A percentile compares a stretch with the other conserved stretches of the same genome.
These are phyloP conservation scores for Salisapilia sapeloensis DNA, from an alignment of 352 stramenopile species.

Conservation along the genomic window DNA sequence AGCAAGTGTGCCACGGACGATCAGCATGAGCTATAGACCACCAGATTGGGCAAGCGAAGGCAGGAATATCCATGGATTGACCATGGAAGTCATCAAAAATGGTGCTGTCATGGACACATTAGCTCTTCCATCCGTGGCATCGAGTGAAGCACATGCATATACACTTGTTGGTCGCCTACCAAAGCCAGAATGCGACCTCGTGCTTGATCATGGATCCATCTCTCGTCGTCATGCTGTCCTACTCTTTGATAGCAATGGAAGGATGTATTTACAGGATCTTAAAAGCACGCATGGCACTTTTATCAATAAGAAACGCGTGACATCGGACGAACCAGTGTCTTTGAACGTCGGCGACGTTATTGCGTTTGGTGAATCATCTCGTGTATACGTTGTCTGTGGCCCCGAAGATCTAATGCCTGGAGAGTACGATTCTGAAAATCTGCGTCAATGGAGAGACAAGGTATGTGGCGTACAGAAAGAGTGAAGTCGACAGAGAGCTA, in stretches of 20 bases:
- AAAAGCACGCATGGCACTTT: slow-evolving; percentile 71
- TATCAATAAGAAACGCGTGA: slow-evolving; percentile 62
- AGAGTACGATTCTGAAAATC: slow-evolving; percentile 56
- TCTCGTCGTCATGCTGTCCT: slow-evolving; percentile 56
- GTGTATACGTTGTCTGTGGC: slow-evolving; percentile 62
- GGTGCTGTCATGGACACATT: slow-evolving; percentile 33
- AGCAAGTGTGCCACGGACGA: too few relatives aligned
- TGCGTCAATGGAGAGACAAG: slow-evolving; percentile 16
- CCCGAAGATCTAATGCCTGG: slow-evolving; percentile 41
- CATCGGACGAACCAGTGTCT: slow-evolving; percentile 22
- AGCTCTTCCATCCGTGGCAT: slow-evolving; percentile 9
- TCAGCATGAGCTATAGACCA: slow-evolving; percentile 16
- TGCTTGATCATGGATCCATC: slow-evolving; percentile 57
- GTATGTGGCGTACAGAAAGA: slow-evolving; percentile 1
- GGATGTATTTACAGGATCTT: slow-evolving; percentile 58
- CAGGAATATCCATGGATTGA: slow-evolving; percentile 30
- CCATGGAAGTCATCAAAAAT: slow-evolving; percentile 51
- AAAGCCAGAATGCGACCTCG: slow-evolving; percentile 44
- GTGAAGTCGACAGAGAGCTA: slow-evolving; percentile 1
- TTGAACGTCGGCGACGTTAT: slow-evolving; percentile 74
- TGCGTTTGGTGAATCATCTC: slow-evolving; percentile 75
- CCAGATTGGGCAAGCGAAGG: slow-evolving; percentile 28
- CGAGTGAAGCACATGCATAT: background rate
- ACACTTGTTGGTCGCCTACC: slow-evolving; percentile 11
- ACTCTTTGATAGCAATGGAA: slow-evolving; percentile 44